Percentiles rank a stretch among this genome's conserved stretches.
Evolutionary conservation across 2,329 filamentous ascomycete genomes (phyloP).

Genomic region (Podosphaera fusca): DNA sequence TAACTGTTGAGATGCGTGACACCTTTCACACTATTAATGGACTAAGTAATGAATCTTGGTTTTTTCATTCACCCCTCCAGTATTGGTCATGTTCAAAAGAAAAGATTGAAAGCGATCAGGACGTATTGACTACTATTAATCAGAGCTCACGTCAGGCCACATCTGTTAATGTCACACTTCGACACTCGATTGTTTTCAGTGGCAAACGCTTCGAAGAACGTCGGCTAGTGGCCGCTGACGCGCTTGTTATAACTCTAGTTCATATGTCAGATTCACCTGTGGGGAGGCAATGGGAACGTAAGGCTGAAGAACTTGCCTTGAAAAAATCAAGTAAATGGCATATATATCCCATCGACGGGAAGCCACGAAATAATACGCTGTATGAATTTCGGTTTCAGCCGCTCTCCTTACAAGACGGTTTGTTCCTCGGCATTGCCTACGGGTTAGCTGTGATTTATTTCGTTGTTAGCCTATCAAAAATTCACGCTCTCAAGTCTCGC

Average conservation of each 20-base stretch:
- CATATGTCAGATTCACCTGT: constrained; percentile 42
- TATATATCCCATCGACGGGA: constrained; percentile 37
- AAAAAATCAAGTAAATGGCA: constrained; percentile 31
- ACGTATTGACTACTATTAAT: constrained; percentile 50
- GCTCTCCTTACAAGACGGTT: constrained; percentile 41
- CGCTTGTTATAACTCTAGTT: constrained; percentile 54
- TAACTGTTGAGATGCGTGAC: constrained; percentile 22
- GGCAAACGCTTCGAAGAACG: constrained; percentile 54
- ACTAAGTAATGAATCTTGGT: constrained; percentile 41
- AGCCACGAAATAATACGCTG: constrained; percentile 30
- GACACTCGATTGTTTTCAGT: constrained; percentile 60
- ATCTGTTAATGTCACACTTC: constrained; percentile 47
- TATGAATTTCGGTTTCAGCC: constrained; percentile 64
- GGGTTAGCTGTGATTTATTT: constrained; percentile 40
- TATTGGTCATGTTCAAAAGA: constrained; percentile 52
- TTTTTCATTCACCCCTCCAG: constrained; percentile 61
- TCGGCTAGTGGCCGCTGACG: constrained; percentile 47
- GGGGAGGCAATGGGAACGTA: constrained; percentile 40
- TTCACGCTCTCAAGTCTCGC: constrained; percentile 54
- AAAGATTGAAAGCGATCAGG: constrained; percentile 31
- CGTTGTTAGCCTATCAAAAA: constrained; percentile 38
- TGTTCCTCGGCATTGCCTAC: constrained; percentile 43
- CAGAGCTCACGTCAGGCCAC: constrained; percentile 35
- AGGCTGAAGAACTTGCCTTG: constrained; percentile 28
- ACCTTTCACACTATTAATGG: constrained; percentile 35